Evolutionary conservation across 371 early-diverging fungal species (phyloP).

Genomic region (Mucor irregularis): DNA sequence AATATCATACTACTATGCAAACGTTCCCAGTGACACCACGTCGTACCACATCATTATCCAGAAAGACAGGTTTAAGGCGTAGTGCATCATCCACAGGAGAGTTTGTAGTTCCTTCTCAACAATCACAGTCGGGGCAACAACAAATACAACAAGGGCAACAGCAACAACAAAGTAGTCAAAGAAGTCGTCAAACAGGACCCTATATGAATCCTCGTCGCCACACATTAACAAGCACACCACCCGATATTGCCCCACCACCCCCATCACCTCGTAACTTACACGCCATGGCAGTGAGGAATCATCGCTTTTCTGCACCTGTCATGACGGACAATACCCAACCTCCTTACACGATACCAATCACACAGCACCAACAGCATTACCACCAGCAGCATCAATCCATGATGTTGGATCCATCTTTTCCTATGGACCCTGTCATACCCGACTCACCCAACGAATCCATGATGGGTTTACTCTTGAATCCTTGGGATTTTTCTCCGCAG

Average conservation of each 20-base stretch:
- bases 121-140: no score
- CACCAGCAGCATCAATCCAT: constrained; percentile 13
- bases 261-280: constrained; percentile 18
- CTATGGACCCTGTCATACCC: constrained; percentile 42
- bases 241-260: constrained; percentile 8
- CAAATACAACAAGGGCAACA: no score
- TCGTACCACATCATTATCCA: constrained; percentile 16
- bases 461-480: constrained; percentile 40
- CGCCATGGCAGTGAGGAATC: constrained; percentile 21
- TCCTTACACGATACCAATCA: constrained; percentile 26
- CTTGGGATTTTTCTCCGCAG: constrained; percentile 8
- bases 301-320: constrained; percentile 22
- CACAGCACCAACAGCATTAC: constrained; percentile 19
- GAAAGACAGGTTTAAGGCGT: constrained; percentile 16
- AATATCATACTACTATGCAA: neutral
- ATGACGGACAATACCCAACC: constrained; percentile 19
- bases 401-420: constrained; percentile 30
- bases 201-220: constrained; percentile 22
- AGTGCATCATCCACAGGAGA: constrained; percentile 25
- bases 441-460: constrained; percentile 37
- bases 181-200: constrained; percentile 10
- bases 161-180: no score
- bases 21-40: constrained; percentile 3
- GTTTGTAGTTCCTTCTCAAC: constrained; percentile 22
- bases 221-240: constrained; percentile 22